Evolutionary conservation across 768 basidiomycete species (phyloP).

Genomic region (Pleurotus sapidus): DNA sequence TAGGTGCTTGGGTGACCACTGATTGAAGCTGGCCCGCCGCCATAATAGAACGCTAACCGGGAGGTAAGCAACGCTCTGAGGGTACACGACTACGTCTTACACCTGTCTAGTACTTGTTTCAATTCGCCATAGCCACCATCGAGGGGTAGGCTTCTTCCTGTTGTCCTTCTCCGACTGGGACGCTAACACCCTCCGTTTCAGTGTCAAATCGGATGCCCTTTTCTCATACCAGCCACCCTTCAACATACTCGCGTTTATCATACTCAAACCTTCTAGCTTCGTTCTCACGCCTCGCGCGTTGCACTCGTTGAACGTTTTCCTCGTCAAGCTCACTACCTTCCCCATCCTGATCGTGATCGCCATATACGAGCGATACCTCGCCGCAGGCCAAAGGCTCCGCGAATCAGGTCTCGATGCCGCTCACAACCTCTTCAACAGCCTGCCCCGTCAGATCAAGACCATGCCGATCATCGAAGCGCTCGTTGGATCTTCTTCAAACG

Average conservation of each 20-base stretch:
- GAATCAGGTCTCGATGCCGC: constrained; percentile 51
- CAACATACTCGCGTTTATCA: constrained; percentile 75
- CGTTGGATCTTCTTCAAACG: constrained; percentile 64
- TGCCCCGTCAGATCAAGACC: constrained; percentile 70
- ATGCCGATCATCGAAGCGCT: constrained; percentile 76
- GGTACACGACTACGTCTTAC: constrained; percentile 32
- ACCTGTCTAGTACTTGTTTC: constrained; percentile 74
- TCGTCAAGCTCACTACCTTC: constrained; percentile 82
- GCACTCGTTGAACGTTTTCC: constrained; percentile 83
- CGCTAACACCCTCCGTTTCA: constrained; percentile 22
- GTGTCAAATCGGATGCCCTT: constrained; percentile 85
- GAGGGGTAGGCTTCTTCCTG: constrained; percentile 59
- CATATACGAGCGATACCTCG: constrained; percentile 74
- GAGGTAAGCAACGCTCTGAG: constrained; percentile 29
- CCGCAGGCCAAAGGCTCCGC: constrained; percentile 46
- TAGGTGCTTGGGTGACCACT: background rate
- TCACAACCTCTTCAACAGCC: constrained; percentile 55
- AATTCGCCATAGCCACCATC: constrained; percentile 81
- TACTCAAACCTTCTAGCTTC: constrained; percentile 80
- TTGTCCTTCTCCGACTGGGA: background rate
- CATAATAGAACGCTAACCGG: constrained; percentile 41
- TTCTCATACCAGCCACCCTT: constrained; percentile 93
- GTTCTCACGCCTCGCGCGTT: constrained; percentile 71
- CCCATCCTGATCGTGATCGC: constrained; percentile 76
- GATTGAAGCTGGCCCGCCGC: background rate